Conservation (phyloP, 2,329 filamentous ascomycete genomes). For the Sphaerulina populicola region DNA sequence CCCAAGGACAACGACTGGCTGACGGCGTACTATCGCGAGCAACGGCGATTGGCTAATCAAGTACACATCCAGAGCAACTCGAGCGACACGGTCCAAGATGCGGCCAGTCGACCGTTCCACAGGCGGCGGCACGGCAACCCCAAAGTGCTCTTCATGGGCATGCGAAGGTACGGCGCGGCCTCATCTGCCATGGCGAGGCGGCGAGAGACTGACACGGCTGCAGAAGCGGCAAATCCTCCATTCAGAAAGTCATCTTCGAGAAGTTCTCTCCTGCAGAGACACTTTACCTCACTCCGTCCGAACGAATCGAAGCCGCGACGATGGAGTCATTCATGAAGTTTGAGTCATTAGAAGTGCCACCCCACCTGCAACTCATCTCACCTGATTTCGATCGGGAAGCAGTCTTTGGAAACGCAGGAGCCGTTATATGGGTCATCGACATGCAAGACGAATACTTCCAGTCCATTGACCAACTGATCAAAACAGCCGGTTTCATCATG, state of each 20-base stretch:
- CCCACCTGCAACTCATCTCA: constrained; percentile 87
- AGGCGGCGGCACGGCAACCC: constrained; percentile 42
- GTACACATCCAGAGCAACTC: constrained; percentile 9
- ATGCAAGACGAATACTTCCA: constrained; percentile 97
- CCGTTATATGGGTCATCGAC: constrained; percentile 96
- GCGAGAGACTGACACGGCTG: not conserved
- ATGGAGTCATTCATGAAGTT: constrained; percentile 99
- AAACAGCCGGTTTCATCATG: constrained; percentile 81
- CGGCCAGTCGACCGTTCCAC: constrained; percentile 12
- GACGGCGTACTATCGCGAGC: constrained; percentile 26
- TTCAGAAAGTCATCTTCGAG: constrained; percentile 98
- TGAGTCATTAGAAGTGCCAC: constrained; percentile 95
- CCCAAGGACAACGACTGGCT: constrained; percentile 26
- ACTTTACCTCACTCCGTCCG: constrained; percentile 89
- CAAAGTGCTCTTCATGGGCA: constrained; percentile 84
- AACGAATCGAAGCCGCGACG: constrained; percentile 84
- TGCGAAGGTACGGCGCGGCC: constrained; percentile 60
- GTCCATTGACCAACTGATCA: constrained; percentile 75
- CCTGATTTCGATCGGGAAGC: constrained; percentile 82
- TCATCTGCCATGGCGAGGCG: not conserved
- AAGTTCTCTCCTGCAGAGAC: constrained; percentile 95
- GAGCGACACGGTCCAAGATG: constrained; percentile 4
- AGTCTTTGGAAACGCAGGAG: constrained; percentile 85
- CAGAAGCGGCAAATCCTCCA: constrained; percentile 96
- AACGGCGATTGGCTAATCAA: constrained; percentile 19